A percentile compares a stretch with the other conserved stretches of the same genome.
These are phyloP conservation scores for Exophiala viscosa DNA, from an alignment of 2,329 filamentous ascomycete genomes.

Conservation along the genomic window DNA sequence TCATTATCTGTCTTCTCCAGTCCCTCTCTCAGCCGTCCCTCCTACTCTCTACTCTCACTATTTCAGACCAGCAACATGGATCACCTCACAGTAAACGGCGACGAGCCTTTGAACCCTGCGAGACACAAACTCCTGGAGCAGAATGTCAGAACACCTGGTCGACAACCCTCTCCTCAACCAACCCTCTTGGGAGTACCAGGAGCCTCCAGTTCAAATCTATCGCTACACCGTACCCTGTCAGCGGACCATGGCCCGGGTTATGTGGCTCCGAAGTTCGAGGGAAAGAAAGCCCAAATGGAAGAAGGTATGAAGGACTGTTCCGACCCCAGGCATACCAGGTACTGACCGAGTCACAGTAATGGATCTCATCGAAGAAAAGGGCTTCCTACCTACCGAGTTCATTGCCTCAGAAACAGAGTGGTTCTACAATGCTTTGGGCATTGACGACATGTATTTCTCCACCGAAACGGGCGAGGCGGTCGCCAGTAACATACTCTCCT, in stretches of 20 bases:
- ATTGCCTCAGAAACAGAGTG: constrained; percentile 83
- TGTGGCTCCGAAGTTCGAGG: constrained; percentile 88
- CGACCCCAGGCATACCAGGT: constrained; percentile 22
- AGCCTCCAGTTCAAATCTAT: constrained; percentile 46
- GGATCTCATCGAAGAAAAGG: constrained; percentile 70
- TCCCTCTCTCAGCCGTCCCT: not conserved
- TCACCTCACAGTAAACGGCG: constrained; percentile 14
- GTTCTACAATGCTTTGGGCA: constrained; percentile 98
- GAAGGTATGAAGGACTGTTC: constrained; percentile 52
- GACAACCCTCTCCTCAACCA: constrained; percentile 80
- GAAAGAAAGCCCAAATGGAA: constrained; percentile 87
- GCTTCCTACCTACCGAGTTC: constrained; percentile 80
- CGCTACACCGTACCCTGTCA: constrained; percentile 65
- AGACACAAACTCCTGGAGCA: constrained; percentile 58
- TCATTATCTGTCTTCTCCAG: not conserved
- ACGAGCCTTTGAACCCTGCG: constrained; percentile 26
- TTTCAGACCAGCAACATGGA: constrained; percentile 17
- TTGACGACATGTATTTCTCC: constrained; percentile 97
- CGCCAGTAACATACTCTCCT: constrained; percentile 87
- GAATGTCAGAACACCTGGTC: constrained; percentile 51
- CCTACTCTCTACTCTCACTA: not conserved
- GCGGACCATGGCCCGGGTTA: constrained; percentile 92
- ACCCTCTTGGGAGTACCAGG: constrained; percentile 75
- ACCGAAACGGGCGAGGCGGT: constrained; percentile 83
- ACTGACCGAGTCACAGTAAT: constrained; percentile 58